Percentiles rank a stretch among this genome's conserved stretches.
phyloP scores from a whole-genome alignment of 257 asterid species.

The Knoxia roxburghii region DNA sequence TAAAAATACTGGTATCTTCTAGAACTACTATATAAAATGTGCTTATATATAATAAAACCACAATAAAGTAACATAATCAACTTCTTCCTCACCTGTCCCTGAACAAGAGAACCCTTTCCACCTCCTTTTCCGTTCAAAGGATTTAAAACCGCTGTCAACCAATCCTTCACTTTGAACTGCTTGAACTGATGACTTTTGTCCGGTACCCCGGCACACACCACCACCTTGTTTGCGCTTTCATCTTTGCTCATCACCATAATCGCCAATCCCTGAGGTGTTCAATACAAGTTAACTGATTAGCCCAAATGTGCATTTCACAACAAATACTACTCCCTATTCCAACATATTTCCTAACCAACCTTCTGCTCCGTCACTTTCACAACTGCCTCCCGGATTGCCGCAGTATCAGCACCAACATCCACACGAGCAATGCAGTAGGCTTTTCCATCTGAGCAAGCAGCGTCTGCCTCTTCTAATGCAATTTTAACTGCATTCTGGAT shows the following conservation, averaged over 20 bases:
- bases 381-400: slow-evolving; percentile 97
- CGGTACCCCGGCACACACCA: slow-evolving; percentile 98
- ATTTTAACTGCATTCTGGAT: slow-evolving; percentile 63
- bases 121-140: slow-evolving; percentile 91
- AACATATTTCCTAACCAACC: slow-evolving; percentile 33
- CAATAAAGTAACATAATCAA: too few species aligned
- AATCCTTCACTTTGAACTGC: slow-evolving; percentile 60
- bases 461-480: slow-evolving; percentile 63
- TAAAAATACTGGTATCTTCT: too few species aligned
- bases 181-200: slow-evolving; percentile 54
- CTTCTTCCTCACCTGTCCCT: slow-evolving; percentile 69
- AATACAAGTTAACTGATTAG: slow-evolving; percentile 7
- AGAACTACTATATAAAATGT: too few species aligned
- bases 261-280: slow-evolving; percentile 64
- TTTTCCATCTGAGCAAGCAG: slow-evolving; percentile 67
- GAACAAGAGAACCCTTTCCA: slow-evolving; percentile 90
- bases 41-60: too few species aligned
- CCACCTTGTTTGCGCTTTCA: slow-evolving; percentile 64
- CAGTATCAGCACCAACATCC: slow-evolving; percentile 81
- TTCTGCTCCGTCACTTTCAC: slow-evolving; percentile 87
- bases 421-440: slow-evolving; percentile 65
- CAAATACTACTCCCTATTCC: neutral
- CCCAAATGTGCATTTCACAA: neutral
- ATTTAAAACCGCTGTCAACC: slow-evolving; percentile 72
- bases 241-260: slow-evolving; percentile 77